phyloP scores from a whole-genome alignment of 208 protist genomes.

The Spongospora subterranea region DNA sequence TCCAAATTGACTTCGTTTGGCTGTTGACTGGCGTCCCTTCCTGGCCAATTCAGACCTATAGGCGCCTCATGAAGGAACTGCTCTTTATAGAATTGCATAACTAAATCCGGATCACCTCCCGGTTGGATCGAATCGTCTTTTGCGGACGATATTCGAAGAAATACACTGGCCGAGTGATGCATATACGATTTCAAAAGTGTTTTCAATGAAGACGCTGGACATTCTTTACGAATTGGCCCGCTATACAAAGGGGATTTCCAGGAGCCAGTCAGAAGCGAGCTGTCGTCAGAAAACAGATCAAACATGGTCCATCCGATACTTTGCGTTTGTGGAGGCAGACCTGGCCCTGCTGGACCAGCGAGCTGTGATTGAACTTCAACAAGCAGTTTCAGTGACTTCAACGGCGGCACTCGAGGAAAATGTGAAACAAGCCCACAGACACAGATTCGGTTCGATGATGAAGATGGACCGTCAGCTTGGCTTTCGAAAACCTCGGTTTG shows the following conservation, averaged over 20 bases:
- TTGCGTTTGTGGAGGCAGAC: too few species aligned
- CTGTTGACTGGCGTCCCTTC: neutral
- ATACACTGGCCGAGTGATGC: neutral
- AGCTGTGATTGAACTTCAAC: neutral
- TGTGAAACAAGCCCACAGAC: neutral
- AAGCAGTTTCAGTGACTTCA: neutral
- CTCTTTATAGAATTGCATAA: slow-evolving; percentile 31
- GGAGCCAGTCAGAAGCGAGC: neutral
- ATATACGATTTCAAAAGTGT: neutral
- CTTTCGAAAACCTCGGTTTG: neutral
- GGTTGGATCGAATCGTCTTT: neutral
- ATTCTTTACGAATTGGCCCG: neutral
- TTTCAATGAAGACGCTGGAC: neutral
- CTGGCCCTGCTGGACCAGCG: neutral
- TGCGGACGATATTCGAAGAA: neutral
- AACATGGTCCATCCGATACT: slow-evolving; percentile 42
- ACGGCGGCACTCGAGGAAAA: neutral
- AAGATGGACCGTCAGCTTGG: slow-evolving; percentile 20
- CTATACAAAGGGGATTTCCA: slow-evolving; percentile 23
- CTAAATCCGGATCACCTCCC: slow-evolving; percentile 20
- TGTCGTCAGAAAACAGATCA: neutral
- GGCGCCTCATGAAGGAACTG: neutral
- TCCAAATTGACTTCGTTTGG: too few species aligned
- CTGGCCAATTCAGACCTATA: neutral
- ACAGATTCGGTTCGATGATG: neutral